A percentile compares a stretch with the other conserved stretches of the same genome.
These are phyloP conservation scores for Xylogone sp. DNA, from an alignment of 2,329 filamentous ascomycete genomes.

Conservation along the genomic window DNA sequence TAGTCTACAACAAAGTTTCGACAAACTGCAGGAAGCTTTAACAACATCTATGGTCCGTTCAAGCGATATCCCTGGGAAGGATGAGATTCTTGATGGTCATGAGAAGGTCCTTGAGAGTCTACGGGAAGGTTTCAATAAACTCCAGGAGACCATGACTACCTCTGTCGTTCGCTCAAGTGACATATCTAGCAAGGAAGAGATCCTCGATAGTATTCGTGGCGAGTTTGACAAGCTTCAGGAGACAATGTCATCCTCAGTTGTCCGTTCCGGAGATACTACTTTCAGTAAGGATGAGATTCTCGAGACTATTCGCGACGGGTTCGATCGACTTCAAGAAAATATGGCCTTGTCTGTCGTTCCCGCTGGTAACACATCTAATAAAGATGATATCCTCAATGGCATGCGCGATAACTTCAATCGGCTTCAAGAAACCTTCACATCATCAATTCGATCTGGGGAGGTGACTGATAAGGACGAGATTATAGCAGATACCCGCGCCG, in stretches of 20 bases:
- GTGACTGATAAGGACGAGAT: constrained; percentile 60
- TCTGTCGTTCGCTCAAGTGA: constrained; percentile 44
- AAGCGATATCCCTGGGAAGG: constrained; percentile 45
- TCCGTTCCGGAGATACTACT: constrained; percentile 52
- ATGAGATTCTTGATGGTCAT: constrained; percentile 57
- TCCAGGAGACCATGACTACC: constrained; percentile 53
- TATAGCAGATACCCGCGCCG: constrained; percentile 38
- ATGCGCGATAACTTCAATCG: constrained; percentile 70
- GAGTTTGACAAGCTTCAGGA: constrained; percentile 64
- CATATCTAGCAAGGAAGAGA: constrained; percentile 56
- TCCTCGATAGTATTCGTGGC: constrained; percentile 62
- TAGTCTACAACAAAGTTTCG: constrained; percentile 60
- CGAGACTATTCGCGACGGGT: constrained; percentile 59
- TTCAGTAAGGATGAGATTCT: constrained; percentile 76
- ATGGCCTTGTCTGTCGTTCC: constrained; percentile 48
- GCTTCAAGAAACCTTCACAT: constrained; percentile 37
- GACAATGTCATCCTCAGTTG: constrained; percentile 47
- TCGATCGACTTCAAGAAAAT: constrained; percentile 61
- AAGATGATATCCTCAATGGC: constrained; percentile 67
- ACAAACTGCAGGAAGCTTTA: constrained; percentile 57
- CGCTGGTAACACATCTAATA: constrained; percentile 42
- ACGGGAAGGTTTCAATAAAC: constrained; percentile 54
- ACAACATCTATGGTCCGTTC: constrained; percentile 45
- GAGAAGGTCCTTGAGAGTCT: neutral
- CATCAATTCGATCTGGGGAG: constrained; percentile 42